Evolutionary conservation across 2,329 filamentous ascomycete species (phyloP).

Genomic region (Aureobasidium musti): DNA sequence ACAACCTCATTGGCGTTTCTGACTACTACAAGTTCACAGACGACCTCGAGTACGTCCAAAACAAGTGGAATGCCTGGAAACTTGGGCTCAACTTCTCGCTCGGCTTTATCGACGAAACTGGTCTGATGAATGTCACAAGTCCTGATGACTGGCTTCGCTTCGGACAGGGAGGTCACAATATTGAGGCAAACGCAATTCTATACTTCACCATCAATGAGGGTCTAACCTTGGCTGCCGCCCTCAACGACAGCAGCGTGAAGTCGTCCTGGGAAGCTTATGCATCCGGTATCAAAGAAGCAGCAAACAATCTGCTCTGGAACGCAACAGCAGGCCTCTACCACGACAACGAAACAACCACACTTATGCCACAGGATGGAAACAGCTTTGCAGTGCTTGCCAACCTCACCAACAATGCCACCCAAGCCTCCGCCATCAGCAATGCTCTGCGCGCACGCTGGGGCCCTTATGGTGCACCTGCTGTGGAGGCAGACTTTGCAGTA

Average conservation of each 20-base stretch:
- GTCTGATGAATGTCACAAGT: conserved; percentile 51
- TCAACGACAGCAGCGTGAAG: conserved; percentile 47
- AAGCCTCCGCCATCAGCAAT: conserved; percentile 40
- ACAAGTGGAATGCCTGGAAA: conserved; percentile 49
- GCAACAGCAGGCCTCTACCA: conserved; percentile 41
- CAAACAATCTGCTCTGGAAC: conserved; percentile 39
- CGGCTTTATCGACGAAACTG: conserved; percentile 46
- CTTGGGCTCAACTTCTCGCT: conserved; percentile 49
- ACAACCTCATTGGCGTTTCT: conserved; percentile 50
- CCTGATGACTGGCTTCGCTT: conserved; percentile 52
- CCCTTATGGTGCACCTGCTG: conserved; percentile 50
- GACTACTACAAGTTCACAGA: conserved; percentile 48
- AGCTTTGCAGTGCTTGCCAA: conserved; percentile 45
- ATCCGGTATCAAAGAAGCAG: conserved; percentile 48
- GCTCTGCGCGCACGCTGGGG: conserved; percentile 49
- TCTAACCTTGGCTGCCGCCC: conserved; percentile 51
- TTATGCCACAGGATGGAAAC: conserved; percentile 58
- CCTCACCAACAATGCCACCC: conserved; percentile 36
- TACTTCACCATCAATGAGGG: conserved; percentile 57
- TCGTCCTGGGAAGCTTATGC: conserved; percentile 48
- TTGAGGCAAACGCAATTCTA: conserved; percentile 51
- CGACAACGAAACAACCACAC: conserved; percentile 45
- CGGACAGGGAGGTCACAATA: conserved; percentile 54
- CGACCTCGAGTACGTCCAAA: conserved; percentile 45
- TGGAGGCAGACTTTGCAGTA: conserved; percentile 46